Percentiles rank a stretch among this genome's conserved stretches.
phyloP scores from a whole-genome alignment of 768 basidiomycete species.

The Calocybe indica region DNA sequence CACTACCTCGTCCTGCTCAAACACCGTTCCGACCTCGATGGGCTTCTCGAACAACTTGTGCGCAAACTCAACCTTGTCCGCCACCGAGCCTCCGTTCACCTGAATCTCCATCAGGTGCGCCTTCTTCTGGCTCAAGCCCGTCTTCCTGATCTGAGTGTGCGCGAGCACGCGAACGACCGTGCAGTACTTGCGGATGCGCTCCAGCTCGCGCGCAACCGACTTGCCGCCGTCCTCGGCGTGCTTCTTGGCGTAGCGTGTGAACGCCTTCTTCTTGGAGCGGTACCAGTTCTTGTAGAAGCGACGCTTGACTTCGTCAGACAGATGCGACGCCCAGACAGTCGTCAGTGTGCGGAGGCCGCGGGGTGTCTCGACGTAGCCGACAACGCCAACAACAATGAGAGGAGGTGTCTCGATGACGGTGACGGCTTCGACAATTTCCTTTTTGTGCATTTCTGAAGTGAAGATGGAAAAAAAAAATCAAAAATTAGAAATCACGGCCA shows the following conservation, averaged over 20 bases:
- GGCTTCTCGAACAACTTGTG: constrained; percentile 96
- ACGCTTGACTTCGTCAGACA: constrained; percentile 96
- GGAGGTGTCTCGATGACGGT: constrained; percentile 96
- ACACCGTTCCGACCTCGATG: constrained; percentile 76
- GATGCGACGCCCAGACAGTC: constrained; percentile 97
- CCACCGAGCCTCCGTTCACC: constrained; percentile 92
- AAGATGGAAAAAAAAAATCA: constrained; percentile 1
- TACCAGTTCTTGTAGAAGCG: constrained; percentile 99
- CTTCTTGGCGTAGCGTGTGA: constrained; percentile 99
- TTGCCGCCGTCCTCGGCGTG: constrained; percentile 93
- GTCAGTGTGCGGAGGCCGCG: constrained; percentile 98
- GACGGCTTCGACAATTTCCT: constrained; percentile 98
- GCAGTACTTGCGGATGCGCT: constrained; percentile 99
- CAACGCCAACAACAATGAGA: constrained; percentile 93
- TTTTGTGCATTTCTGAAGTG: constrained; percentile 95
- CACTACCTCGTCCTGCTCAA: constrained; percentile 95
- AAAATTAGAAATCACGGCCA: neutral
- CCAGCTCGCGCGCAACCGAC: constrained; percentile 90
- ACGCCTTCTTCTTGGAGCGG: constrained; percentile 99
- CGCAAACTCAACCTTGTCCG: constrained; percentile 97
- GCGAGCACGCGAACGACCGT: constrained; percentile 99
- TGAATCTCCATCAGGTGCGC: constrained; percentile 99
- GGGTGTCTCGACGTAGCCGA: constrained; percentile 99
- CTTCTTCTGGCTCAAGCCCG: constrained; percentile 97
- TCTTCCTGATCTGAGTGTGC: constrained; percentile 98